These are phyloP conservation scores for Galeopsis tetrahit DNA, from an alignment of 257 asterid species.

Conservation along the genomic window DNA sequence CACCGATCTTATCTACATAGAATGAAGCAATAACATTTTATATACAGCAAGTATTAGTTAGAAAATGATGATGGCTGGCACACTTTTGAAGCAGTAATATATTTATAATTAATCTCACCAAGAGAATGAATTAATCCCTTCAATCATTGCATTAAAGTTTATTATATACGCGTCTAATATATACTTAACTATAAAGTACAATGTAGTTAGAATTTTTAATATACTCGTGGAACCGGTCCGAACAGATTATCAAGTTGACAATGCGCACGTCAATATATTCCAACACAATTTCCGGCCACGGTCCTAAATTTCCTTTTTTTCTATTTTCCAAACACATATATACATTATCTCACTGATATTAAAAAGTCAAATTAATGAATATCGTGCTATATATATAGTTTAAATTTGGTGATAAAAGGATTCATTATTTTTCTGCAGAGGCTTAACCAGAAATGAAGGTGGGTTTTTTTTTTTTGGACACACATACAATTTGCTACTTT, in stretches of 20 bases:
- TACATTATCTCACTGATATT: neutral
- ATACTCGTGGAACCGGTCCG: neutral
- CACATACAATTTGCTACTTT: too few relatives aligned
- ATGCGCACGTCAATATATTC: constrained; percentile 1
- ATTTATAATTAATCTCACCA: neutral
- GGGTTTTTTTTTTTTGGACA: neutral
- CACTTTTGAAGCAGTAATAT: neutral
- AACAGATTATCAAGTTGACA: neutral
- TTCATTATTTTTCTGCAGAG: neutral
- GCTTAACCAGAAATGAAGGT: neutral
- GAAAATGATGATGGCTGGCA: neutral
- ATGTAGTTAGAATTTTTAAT: neutral
- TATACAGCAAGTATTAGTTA: too few relatives aligned
- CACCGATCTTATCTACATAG: too few relatives aligned
- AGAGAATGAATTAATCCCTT: neutral
- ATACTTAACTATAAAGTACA: neutral
- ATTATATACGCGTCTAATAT: too few relatives aligned
- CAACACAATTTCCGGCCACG: neutral
- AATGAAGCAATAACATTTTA: too few relatives aligned
- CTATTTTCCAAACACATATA: neutral
- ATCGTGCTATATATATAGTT: neutral
- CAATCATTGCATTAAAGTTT: neutral
- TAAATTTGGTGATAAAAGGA: neutral
- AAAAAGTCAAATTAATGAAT: neutral
- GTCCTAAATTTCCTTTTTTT: neutral